Conservation (phyloP, 441 rosid genomes). For the Sinapis alba region DNA sequence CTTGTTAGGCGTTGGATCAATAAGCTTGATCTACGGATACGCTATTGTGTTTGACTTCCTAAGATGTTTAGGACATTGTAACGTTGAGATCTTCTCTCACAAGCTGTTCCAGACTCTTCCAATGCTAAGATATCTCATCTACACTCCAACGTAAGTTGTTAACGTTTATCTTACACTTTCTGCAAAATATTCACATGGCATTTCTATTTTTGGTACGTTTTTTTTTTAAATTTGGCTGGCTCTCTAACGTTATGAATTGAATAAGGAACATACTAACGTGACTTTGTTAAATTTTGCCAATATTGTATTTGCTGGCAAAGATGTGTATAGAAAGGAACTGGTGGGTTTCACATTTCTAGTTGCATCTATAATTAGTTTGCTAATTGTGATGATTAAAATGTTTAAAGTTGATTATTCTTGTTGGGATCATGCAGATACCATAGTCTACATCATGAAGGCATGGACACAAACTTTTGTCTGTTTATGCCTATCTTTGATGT, state of each 20-base stretch:
- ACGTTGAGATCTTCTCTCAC: constrained; percentile 75
- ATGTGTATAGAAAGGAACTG: background rate
- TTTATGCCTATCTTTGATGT: constrained; percentile 93
- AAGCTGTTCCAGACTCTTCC: constrained; percentile 61
- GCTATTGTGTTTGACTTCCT: constrained; percentile 65
- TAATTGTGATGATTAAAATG: background rate
- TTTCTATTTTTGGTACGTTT: too few species aligned
- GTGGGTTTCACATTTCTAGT: background rate
- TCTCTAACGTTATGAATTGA: constrained; percentile 21
- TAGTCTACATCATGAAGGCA: constrained; percentile 72
- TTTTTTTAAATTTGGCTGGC: background rate
- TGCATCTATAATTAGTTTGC: background rate
- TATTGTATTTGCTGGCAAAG: background rate
- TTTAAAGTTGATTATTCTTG: constrained; percentile 7
- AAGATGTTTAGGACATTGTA: constrained; percentile 82
- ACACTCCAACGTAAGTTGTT: constrained; percentile 72
- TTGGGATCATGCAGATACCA: constrained; percentile 61
- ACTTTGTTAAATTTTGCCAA: constrained; percentile 2
- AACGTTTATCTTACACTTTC: constrained; percentile 2
- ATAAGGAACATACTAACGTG: constrained; percentile 24
- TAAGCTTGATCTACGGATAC: constrained; percentile 56
- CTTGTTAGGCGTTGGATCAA: constrained; percentile 69
- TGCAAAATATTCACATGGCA: constrained; percentile 3
- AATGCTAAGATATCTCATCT: constrained; percentile 64
- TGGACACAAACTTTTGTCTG: constrained; percentile 86